phyloP scores from a whole-genome alignment of 2,329 filamentous ascomycete genomes.

The Dryadomyces sulphureus region DNA sequence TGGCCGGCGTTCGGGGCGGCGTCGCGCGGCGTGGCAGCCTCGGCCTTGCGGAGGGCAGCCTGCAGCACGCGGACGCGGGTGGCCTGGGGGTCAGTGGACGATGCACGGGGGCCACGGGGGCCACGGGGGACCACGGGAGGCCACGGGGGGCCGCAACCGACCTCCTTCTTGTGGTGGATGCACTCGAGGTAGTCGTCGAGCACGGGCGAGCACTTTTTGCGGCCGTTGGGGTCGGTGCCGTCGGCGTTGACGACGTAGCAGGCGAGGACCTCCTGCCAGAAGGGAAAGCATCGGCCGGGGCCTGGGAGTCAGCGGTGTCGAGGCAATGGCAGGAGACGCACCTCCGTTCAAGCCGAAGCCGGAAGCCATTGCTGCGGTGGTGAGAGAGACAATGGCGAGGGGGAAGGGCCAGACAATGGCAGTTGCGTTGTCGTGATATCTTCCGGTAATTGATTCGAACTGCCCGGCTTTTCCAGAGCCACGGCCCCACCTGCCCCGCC shows the following conservation, averaged over 20 bases:
- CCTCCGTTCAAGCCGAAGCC: conserved; percentile 72
- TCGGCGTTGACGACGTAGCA: conserved; percentile 94
- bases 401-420: neutral
- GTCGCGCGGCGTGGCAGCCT: conserved; percentile 61
- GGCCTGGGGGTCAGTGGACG: conserved; percentile 41
- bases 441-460: neutral
- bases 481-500: conserved; percentile 7
- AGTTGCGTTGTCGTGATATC: neutral
- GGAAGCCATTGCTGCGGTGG: conserved; percentile 48
- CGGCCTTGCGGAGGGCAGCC: conserved; percentile 68
- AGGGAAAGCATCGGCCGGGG: conserved; percentile 80
- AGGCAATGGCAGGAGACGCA: conserved; percentile 24
- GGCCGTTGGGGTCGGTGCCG: conserved; percentile 62
- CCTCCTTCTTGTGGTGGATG: conserved; percentile 98
- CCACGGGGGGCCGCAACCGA: conserved; percentile 23
- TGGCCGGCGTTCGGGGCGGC: conserved; percentile 69
- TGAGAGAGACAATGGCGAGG: neutral
- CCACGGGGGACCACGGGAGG: neutral
- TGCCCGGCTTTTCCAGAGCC: too few relatives aligned
- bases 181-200: conserved; percentile 99
- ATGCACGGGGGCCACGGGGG: too few relatives aligned
- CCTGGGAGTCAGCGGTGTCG: conserved; percentile 21
- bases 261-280: conserved; percentile 97
- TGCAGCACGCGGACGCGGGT: conserved; percentile 68
- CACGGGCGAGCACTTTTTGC: conserved; percentile 71